Evolutionary conservation across 148 eudicot species (phyloP).

Genomic region (Cornus florida): DNA sequence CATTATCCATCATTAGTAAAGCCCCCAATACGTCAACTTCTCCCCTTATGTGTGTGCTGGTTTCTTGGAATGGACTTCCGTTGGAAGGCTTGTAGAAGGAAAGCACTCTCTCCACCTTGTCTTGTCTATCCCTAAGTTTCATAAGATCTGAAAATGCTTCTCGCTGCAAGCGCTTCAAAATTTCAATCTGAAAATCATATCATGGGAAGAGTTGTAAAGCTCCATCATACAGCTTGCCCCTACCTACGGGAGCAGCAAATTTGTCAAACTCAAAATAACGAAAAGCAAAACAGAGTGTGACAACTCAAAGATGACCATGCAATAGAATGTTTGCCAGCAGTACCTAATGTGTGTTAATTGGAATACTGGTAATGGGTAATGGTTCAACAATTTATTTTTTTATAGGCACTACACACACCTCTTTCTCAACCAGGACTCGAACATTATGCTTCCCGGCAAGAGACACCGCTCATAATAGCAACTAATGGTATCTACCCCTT

Average conservation of each 20-base stretch:
- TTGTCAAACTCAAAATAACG: slow-evolving; percentile 18
- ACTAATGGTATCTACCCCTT: neutral
- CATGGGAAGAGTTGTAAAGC: slow-evolving; percentile 50
- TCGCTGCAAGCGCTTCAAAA: slow-evolving; percentile 91
- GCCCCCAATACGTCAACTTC: slow-evolving; percentile 64
- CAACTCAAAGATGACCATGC: neutral
- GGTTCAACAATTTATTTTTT: neutral
- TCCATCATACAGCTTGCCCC: slow-evolving; percentile 36
- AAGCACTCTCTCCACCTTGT: slow-evolving; percentile 76
- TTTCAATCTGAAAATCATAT: slow-evolving; percentile 84
- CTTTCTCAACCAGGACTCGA: neutral
- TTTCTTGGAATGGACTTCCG: slow-evolving; percentile 71
- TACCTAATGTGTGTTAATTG: neutral
- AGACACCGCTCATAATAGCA: neutral
- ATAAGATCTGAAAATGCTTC: slow-evolving; percentile 95
- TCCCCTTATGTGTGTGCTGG: slow-evolving; percentile 74
- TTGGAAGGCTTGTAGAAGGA: slow-evolving; percentile 57
- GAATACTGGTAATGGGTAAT: neutral
- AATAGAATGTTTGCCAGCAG: neutral
- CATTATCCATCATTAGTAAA: slow-evolving; percentile 42
- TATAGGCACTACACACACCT: neutral
- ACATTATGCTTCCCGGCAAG: neutral
- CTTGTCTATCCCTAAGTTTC: slow-evolving; percentile 96
- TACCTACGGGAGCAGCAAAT: slow-evolving; percentile 40
- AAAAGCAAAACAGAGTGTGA: neutral